These are phyloP conservation scores for Spencermartinsiella ligniputridi DNA, from an alignment of 1,139 yeast genomes.

Conservation along the genomic window DNA sequence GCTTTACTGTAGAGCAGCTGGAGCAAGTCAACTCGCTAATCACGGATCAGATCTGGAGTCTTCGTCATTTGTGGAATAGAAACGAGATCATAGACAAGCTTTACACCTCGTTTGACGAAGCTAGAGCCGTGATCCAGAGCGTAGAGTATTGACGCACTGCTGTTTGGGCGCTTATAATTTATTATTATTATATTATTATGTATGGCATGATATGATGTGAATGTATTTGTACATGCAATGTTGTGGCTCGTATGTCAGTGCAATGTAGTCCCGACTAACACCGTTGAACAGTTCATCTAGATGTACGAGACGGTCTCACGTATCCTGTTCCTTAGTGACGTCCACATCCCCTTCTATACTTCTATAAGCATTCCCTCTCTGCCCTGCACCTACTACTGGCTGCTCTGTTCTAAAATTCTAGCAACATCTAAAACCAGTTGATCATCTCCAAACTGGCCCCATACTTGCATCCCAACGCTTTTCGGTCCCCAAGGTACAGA, in stretches of 20 bases:
- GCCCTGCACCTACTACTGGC: too few relatives aligned
- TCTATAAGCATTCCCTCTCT: too few relatives aligned
- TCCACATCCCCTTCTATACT: too few relatives aligned
- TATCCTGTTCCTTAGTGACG: too few relatives aligned
- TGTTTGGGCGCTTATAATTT: background rate
- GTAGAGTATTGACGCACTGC: background rate
- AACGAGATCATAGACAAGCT: slow-evolving; percentile 30
- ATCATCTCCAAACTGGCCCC: slow-evolving; percentile 88
- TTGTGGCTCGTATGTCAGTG: too few relatives aligned
- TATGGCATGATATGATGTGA: background rate
- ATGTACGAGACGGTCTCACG: too few relatives aligned
- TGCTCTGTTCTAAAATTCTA: slow-evolving; percentile 21
- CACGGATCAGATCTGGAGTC: slow-evolving; percentile 72
- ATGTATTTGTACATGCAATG: background rate
- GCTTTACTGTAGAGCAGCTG: slow-evolving; percentile 60
- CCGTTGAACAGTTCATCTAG: too few relatives aligned
- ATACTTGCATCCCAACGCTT: slow-evolving; percentile 65
- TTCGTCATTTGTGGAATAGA: slow-evolving; percentile 66
- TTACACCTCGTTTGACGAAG: slow-evolving; percentile 7
- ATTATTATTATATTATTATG: background rate
- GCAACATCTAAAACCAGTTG: slow-evolving; percentile 48
- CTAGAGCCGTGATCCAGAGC: background rate
- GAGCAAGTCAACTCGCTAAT: slow-evolving; percentile 70
- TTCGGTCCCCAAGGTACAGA: slow-evolving; percentile 55
- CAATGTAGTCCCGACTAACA: too few relatives aligned